Conservation (phyloP, 2,329 filamentous ascomycete species). For the Bertia moriformis region DNA sequence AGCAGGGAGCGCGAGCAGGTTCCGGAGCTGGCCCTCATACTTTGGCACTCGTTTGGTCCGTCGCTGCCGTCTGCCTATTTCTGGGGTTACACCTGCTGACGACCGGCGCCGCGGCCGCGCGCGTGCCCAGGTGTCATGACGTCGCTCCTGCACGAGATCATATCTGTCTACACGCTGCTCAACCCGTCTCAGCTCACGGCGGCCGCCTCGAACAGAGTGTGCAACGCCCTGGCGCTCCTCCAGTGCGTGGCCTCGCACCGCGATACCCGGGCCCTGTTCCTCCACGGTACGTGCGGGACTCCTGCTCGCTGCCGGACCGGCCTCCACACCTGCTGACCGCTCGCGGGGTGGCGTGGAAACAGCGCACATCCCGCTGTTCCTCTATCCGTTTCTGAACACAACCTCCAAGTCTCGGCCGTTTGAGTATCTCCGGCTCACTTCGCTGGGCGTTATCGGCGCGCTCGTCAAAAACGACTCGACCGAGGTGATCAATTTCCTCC, state of each 20-base stretch:
- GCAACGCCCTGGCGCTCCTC: constrained; percentile 85
- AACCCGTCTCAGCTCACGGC: constrained; percentile 95
- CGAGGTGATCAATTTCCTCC: constrained; percentile 95
- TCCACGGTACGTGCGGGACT: constrained; percentile 77
- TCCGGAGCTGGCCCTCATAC: constrained; percentile 82
- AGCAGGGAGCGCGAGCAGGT: constrained; percentile 99
- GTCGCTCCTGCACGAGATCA: constrained; percentile 91
- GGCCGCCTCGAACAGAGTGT: constrained; percentile 88
- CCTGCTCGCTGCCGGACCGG: background rate
- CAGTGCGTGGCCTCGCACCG: constrained; percentile 97
- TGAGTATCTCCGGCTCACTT: constrained; percentile 90
- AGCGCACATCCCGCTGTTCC: constrained; percentile 95
- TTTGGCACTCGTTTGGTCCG: constrained; percentile 99
- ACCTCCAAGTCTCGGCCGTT: constrained; percentile 96
- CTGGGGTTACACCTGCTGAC: constrained; percentile 5
- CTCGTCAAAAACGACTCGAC: constrained; percentile 97
- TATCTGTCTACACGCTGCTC: constrained; percentile 90
- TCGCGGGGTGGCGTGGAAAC: no score
- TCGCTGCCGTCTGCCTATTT: constrained; percentile 27
- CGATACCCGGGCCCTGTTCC: constrained; percentile 82
- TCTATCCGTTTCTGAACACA: constrained; percentile 96
- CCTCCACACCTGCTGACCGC: no score
- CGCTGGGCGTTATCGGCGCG: constrained; percentile 88
- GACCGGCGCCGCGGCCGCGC: constrained; percentile 8
- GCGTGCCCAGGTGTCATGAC: constrained; percentile 88